A percentile compares a stretch with the other conserved stretches of the same genome.
Evolutionary conservation across 2,329 filamentous ascomycete species (phyloP).

Genomic region (Sordariomycetes sp.): DNA sequence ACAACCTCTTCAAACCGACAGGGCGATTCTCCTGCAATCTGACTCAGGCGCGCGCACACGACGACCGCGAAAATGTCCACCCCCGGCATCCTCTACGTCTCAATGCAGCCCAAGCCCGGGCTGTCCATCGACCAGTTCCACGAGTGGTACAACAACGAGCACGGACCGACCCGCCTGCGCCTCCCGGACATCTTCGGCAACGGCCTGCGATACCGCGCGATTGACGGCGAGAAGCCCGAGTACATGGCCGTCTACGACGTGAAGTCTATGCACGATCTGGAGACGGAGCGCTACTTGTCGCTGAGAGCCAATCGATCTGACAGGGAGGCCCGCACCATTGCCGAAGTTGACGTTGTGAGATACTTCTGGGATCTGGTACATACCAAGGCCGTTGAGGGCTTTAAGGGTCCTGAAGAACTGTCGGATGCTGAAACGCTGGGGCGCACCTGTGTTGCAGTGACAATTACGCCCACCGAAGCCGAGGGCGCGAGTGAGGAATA

Average conservation of each 20-base stretch:
- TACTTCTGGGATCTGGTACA: slow-evolving; percentile 61
- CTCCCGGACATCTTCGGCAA: slow-evolving; percentile 65
- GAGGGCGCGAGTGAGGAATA: slow-evolving; percentile 43
- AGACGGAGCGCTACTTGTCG: slow-evolving; percentile 58
- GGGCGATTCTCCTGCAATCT: too few species aligned
- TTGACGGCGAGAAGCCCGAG: slow-evolving; percentile 51
- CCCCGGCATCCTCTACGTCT: slow-evolving; percentile 72
- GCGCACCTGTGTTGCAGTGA: slow-evolving; percentile 53
- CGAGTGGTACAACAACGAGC: slow-evolving; percentile 93
- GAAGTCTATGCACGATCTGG: slow-evolving; percentile 61
- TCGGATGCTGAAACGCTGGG: slow-evolving; percentile 51
- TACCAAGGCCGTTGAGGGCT: slow-evolving; percentile 44
- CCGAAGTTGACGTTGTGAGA: slow-evolving; percentile 55
- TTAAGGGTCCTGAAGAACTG: slow-evolving; percentile 50
- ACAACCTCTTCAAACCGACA: too few species aligned
- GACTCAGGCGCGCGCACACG: too few species aligned
- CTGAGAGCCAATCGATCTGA: slow-evolving; percentile 49
- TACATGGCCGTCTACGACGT: slow-evolving; percentile 81
- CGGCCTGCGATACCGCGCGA: slow-evolving; percentile 69
- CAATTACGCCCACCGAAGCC: slow-evolving; percentile 42
- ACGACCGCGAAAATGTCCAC: too few species aligned
- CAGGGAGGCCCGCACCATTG: slow-evolving; percentile 44
- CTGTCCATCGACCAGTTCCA: slow-evolving; percentile 66
- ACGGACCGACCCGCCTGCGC: slow-evolving; percentile 72
- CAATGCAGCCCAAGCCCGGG: slow-evolving; percentile 67